Base-by-base conservation (phyloP, 2,329 filamentous ascomycete genomes). In the Emergomyces pasteurianus region DNA sequence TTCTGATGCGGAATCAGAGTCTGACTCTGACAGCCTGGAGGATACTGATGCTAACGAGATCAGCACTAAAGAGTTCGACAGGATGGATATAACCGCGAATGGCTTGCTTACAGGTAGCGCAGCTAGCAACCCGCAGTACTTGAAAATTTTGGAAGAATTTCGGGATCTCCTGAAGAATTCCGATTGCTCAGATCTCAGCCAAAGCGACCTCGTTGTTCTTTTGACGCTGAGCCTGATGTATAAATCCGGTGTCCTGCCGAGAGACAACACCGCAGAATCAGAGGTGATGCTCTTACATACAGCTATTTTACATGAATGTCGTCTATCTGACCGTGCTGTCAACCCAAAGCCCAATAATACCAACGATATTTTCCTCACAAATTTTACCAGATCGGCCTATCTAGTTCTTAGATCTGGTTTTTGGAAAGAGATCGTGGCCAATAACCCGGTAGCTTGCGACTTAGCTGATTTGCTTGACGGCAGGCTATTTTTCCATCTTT, bases 401-500 rank as follows among this genome's bases (percentile, higher is more conserved):
- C 65, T 62, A 43, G 65, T 79, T 47, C 65, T 82, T 61, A 66
- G 67, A 23, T 74, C 71, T 23, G 61, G 64, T 56, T 67, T 61
- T 34, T 81, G 72, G 77, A 66, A 60, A 58, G 66, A 67, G 14
- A 68, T 66, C 49, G 66, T 73, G 49, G 57, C 60, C 3, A 54
- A 66, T 14, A 63, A 61, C 36, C 36, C 64, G 16, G 58, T 67
- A 9, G 58, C 62, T 10, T 79, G 76, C 65, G 80, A 84, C 66
- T 67, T 83, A 6, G 75, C 75, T 18, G 83, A 86, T 67, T 69
- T 82, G 6, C 68, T 85, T 16, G 83, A 86, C 69, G 83, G 83
- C 7, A 49, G 61, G 31, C 36, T 63, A 18, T 64, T 63, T 23
- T 58, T 16, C 34, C n/a, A 36, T 55, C 21, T 62, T 9, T 28